phyloP scores from a whole-genome alignment of 441 rosid genomes.

The Populus trichocarpa region DNA sequence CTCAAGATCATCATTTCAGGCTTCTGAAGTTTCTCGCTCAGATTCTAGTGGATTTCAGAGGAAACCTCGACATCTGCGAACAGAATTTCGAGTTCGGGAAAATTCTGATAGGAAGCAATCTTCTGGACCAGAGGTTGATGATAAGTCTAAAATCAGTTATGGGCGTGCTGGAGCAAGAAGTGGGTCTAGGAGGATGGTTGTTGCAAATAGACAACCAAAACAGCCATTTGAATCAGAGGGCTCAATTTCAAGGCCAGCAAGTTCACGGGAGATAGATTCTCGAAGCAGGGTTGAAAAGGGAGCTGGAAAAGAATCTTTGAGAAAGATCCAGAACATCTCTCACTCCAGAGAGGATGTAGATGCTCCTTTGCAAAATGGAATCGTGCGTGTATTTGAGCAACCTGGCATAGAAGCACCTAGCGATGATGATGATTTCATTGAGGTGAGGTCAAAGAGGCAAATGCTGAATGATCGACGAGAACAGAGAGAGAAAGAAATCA shows the following conservation, averaged over 20 bases:
- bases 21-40: constrained; percentile 47
- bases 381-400: constrained; percentile 79
- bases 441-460: constrained; percentile 98
- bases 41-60: constrained; percentile 63
- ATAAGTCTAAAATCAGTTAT: constrained; percentile 45
- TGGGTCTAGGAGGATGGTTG: constrained; percentile 45
- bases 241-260: constrained; percentile 30
- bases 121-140: constrained; percentile 37
- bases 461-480: constrained; percentile 96
- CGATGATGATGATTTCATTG: constrained; percentile 94
- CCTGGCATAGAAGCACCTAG: constrained; percentile 93
- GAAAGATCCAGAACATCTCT: constrained; percentile 40
- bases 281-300: constrained; percentile 48
- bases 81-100: constrained; percentile 82
- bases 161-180: constrained; percentile 42
- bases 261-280: constrained; percentile 38
- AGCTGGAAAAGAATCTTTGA: constrained; percentile 43
- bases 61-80: constrained; percentile 54
- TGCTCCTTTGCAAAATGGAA: constrained; percentile 75
- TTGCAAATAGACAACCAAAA: constrained; percentile 52
- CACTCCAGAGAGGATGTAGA: constrained; percentile 56
- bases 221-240: constrained; percentile 47
- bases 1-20: constrained; percentile 40
- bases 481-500: constrained; percentile 94
- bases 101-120: constrained; percentile 39